phyloP scores from a whole-genome alignment of 2,329 filamentous ascomycete species.

The Talaromyces marneffei region DNA sequence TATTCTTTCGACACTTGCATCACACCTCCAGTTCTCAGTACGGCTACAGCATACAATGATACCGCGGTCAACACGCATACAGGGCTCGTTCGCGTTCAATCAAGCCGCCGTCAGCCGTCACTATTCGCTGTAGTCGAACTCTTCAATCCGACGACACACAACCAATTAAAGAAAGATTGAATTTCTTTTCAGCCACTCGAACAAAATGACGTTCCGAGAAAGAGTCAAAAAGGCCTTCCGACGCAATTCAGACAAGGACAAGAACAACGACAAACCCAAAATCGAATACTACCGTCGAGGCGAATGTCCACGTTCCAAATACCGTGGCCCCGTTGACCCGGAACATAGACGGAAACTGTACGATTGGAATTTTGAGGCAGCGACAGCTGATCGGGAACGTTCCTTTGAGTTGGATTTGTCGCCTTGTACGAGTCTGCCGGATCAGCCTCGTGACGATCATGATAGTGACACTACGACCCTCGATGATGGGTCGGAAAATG shows the following conservation, averaged over 20 bases:
- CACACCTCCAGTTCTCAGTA: background rate
- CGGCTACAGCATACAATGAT: constrained; percentile 11
- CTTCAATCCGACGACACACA: background rate
- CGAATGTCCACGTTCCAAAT: constrained; percentile 46
- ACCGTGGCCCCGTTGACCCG: constrained; percentile 43
- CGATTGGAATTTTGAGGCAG: constrained; percentile 40
- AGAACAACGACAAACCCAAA: constrained; percentile 34
- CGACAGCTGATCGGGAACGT: constrained; percentile 30
- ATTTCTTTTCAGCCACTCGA: background rate
- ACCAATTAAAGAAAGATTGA: background rate
- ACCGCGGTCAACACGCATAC: constrained; percentile 2
- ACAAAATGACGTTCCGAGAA: constrained; percentile 38
- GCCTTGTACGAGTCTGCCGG: constrained; percentile 29
- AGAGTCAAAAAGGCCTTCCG: constrained; percentile 34
- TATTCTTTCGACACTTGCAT: background rate
- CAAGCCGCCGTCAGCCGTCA: background rate
- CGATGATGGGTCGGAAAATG: constrained; percentile 18
- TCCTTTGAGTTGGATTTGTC: constrained; percentile 35
- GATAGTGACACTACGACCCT: constrained; percentile 15
- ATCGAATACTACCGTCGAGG: constrained; percentile 45
- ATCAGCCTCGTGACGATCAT: constrained; percentile 17
- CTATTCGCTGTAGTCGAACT: background rate
- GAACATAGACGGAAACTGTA: constrained; percentile 40
- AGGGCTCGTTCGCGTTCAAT: constrained; percentile 8
- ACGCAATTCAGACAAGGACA: constrained; percentile 19